These are phyloP conservation scores for Penicillium psychrofluorescens DNA, from an alignment of 495 filamentous ascomycete species.

Conservation along the genomic window DNA sequence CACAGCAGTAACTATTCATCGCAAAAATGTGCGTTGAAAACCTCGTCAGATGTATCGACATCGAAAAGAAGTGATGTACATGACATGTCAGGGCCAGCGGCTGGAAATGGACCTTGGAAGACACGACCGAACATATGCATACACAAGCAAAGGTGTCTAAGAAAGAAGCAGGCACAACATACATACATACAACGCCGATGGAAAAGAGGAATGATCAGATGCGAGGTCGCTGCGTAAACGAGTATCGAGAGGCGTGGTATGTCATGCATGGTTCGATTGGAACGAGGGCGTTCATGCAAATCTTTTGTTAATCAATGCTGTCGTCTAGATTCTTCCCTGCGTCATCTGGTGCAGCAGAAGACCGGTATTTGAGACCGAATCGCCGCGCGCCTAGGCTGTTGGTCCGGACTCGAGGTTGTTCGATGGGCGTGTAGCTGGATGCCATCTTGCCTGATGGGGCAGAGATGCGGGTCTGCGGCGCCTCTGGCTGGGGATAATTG, in stretches of 20 bases:
- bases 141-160: conserved; percentile 1
- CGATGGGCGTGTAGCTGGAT: conserved; percentile 36
- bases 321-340: conserved; percentile 24
- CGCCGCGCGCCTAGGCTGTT: conserved; percentile 35
- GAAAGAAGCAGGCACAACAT: background rate
- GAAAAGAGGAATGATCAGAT: background rate
- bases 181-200: no score
- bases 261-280: conserved; percentile 1
- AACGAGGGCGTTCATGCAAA: conserved; percentile 2
- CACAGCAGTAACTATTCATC: no score
- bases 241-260: no score
- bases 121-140: conserved; percentile 5
- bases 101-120: no score
- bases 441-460: conserved; percentile 33
- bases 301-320: conserved; percentile 25
- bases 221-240: conserved; percentile 5
- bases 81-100: no score
- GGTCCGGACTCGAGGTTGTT: conserved; percentile 30
- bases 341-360: conserved; percentile 21
- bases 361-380: conserved; percentile 30
- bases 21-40: background rate
- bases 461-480: conserved; percentile 29
- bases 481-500: conserved; percentile 15
- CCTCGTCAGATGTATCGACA: conserved; percentile 8
- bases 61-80: background rate